Conservation (phyloP, 345 rosid genomes). For the Moricandia arvensis region DNA sequence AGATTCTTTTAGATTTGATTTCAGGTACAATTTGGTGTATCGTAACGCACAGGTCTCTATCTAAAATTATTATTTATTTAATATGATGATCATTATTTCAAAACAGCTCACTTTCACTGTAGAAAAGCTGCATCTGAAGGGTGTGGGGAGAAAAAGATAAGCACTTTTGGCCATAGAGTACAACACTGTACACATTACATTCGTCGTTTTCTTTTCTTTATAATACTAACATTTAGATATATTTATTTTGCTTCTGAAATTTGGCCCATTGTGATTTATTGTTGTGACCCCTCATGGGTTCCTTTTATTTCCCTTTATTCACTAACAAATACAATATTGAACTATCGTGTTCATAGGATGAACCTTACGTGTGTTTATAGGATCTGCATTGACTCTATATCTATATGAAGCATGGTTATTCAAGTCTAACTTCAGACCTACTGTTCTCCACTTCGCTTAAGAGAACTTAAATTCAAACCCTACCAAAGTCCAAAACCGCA, state of each 20-base stretch:
- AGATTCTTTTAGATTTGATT: constrained; percentile 12
- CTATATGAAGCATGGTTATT: constrained; percentile 24
- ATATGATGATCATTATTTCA: constrained; percentile 22
- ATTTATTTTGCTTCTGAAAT: not conserved
- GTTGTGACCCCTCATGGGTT: constrained; percentile 39
- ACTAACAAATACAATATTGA: constrained; percentile 26
- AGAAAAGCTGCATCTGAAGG: constrained; percentile 39
- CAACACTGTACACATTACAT: constrained; percentile 31
- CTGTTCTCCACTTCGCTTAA: constrained; percentile 16
- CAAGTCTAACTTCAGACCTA: constrained; percentile 7
- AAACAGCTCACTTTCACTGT: constrained; percentile 40
- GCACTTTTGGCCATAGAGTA: constrained; percentile 37
- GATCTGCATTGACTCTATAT: constrained; percentile 20
- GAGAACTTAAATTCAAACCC: not conserved
- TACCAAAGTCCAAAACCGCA: not conserved
- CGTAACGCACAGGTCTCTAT: constrained; percentile 28
- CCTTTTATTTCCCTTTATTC: constrained; percentile 25
- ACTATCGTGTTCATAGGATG: constrained; percentile 32
- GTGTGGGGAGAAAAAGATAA: constrained; percentile 29
- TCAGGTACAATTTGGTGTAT: constrained; percentile 31
- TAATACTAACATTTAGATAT: not conserved
- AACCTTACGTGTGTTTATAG: constrained; percentile 40
- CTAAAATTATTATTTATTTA: not conserved
- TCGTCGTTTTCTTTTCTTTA: not conserved
- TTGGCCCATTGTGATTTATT: constrained; percentile 35